These are phyloP conservation scores for Globisporangium uncinulatum DNA, from an alignment of 352 stramenopile species.

Conservation along the genomic window DNA sequence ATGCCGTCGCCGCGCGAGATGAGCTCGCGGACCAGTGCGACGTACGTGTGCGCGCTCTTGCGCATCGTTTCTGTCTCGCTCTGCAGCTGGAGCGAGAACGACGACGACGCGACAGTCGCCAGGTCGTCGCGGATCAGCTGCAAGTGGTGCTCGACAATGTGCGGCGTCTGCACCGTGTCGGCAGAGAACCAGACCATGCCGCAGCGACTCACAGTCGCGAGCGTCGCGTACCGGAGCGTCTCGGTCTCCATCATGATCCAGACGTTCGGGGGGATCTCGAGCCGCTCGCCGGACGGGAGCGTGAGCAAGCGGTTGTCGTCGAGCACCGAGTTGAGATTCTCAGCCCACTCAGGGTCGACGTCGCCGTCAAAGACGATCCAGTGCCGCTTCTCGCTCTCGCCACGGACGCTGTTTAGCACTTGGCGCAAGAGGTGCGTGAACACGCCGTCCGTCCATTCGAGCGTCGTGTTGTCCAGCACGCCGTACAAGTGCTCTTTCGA, in stretches of 20 bases:
- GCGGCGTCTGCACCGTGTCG: slow-evolving; percentile 91
- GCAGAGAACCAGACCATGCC: slow-evolving; percentile 99
- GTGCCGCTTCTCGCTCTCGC: slow-evolving; percentile 93
- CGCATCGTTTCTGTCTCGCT: slow-evolving; percentile 59
- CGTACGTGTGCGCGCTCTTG: slow-evolving; percentile 63
- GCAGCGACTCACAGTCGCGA: slow-evolving; percentile 99
- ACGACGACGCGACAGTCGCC: slow-evolving; percentile 38
- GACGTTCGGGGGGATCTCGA: slow-evolving; percentile 98
- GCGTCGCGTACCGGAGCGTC: slow-evolving; percentile 96
- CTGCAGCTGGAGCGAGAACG: slow-evolving; percentile 50
- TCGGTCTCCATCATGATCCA: slow-evolving; percentile 99
- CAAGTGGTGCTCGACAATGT: slow-evolving; percentile 90
- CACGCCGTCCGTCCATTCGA: slow-evolving; percentile 99
- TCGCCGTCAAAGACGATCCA: slow-evolving; percentile 99
- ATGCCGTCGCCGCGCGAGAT: slow-evolving; percentile 45
- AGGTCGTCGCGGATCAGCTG: slow-evolving; percentile 63
- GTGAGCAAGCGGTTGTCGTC: slow-evolving; percentile 99
- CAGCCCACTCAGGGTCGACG: slow-evolving; percentile 99
- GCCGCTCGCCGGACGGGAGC: slow-evolving; percentile 97
- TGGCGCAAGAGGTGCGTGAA: slow-evolving; percentile 97
- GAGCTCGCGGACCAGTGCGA: slow-evolving; percentile 49
- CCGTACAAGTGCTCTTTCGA: slow-evolving; percentile 98
- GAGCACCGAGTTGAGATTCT: slow-evolving; percentile 99
- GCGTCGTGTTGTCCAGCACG: slow-evolving; percentile 97
- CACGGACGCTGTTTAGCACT: slow-evolving; percentile 96